These are phyloP conservation scores for Ichthyophonus hoferi DNA, from an alignment of 208 protist genomes.

Conservation along the genomic window DNA sequence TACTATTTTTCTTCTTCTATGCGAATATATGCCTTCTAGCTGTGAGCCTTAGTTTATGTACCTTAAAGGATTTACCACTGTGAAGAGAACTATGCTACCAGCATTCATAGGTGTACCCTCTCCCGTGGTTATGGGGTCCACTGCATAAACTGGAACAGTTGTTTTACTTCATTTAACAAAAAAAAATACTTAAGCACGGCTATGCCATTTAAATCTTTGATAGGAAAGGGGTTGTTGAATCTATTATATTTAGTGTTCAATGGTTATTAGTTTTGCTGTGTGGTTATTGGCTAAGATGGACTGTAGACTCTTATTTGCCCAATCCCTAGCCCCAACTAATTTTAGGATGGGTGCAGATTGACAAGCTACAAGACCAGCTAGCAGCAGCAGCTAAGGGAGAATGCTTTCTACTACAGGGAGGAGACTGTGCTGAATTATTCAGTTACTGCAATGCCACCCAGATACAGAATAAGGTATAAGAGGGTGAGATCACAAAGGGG, in stretches of 20 bases:
- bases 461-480: constrained; percentile 52
- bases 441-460: constrained; percentile 49
- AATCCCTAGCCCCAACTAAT: background rate
- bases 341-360: constrained; percentile 49
- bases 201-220: constrained; percentile 11
- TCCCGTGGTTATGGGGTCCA: no score
- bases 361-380: constrained; percentile 45
- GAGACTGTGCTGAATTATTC: constrained; percentile 67
- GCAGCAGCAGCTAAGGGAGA: constrained; percentile 46
- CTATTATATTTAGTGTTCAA: background rate
- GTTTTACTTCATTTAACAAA: no score
- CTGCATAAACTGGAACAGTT: no score
- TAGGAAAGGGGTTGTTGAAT: background rate
- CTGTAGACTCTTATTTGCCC: background rate
- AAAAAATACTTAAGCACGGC: background rate
- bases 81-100: no score
- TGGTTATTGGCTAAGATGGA: background rate
- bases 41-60: no score
- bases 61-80: no score
- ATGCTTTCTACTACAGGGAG: constrained; percentile 60
- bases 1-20: no score
- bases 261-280: background rate
- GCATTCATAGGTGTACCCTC: no score
- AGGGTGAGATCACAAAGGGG: background rate
- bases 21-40: no score